phyloP scores from a whole-genome alignment of 2,329 filamentous ascomycete species.

The Sporothrix sp. region DNA sequence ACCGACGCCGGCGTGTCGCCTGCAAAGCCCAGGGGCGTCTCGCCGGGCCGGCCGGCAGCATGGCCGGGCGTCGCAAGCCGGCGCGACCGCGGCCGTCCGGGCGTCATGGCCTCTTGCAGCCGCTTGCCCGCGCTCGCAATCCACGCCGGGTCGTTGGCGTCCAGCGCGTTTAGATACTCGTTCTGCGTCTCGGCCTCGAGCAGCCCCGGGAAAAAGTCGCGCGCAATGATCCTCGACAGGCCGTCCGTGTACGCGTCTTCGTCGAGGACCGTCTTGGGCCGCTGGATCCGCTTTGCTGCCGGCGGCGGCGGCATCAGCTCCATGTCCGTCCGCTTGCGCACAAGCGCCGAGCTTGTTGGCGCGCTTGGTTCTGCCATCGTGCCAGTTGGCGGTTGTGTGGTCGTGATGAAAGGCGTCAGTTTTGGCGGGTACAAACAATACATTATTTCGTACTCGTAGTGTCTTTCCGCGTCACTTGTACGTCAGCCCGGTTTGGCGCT shows the following conservation, averaged over 20 bases:
- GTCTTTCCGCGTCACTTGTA: neutral
- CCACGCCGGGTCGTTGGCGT: conserved; percentile 77
- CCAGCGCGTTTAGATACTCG: conserved; percentile 85
- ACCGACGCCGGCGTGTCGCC: conserved; percentile 66
- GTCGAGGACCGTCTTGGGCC: conserved; percentile 77
- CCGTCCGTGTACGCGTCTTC: conserved; percentile 90
- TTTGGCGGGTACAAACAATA: no score
- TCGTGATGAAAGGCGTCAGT: neutral
- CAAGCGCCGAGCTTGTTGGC: conserved; percentile 46
- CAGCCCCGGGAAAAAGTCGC: conserved; percentile 93
- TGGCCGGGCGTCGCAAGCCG: neutral
- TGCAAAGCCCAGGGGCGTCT: conserved; percentile 56
- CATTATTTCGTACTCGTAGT: no score
- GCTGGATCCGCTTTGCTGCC: conserved; percentile 77
- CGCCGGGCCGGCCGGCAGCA: conserved; percentile 18
- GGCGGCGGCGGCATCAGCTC: conserved; percentile 85
- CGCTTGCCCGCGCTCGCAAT: conserved; percentile 69
- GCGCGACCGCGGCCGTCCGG: conserved; percentile 39
- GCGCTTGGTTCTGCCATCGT: conserved; percentile 13
- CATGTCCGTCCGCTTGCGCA: conserved; percentile 57
- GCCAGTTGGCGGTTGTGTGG: neutral
- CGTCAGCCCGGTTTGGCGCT: neutral
- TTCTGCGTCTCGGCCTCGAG: conserved; percentile 77
- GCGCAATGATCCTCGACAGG: conserved; percentile 85
- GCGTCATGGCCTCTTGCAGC: conserved; percentile 72